Conservation (phyloP, 441 rosid species). For the Aleurites moluccanus region DNA sequence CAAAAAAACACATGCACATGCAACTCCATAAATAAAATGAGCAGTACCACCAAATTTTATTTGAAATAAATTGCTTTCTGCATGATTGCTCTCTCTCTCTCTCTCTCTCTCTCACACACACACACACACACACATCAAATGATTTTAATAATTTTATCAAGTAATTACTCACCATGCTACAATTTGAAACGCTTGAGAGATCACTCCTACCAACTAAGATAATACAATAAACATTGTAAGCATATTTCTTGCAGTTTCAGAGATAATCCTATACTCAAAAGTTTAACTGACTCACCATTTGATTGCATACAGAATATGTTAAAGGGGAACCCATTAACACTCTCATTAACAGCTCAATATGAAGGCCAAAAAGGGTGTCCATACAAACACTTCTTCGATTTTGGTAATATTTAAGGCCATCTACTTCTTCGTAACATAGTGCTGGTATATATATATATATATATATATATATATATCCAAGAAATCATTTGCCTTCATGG, state of each 20-base stretch:
- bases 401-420: background rate
- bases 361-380: background rate
- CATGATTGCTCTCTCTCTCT: background rate
- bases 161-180: background rate
- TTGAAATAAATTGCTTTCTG: background rate
- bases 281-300: background rate
- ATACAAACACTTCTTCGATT: background rate
- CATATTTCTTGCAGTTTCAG: background rate
- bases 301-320: background rate
- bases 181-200: background rate
- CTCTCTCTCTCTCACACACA: background rate
- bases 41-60: background rate
- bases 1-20: background rate
- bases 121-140: too few species aligned
- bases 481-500: background rate
- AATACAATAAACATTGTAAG: background rate
- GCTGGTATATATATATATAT: background rate
- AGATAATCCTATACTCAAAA: background rate
- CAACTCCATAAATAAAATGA: background rate
- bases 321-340: background rate
- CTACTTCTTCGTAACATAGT: background rate
- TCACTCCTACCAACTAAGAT: background rate
- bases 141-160: background rate
- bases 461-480: background rate
- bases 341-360: background rate